Evolutionary conservation across 106 monocot genomes (phyloP), one percentile per base, ranked within the genome.

Genomic region (Platanthera zijinensis): DNA sequence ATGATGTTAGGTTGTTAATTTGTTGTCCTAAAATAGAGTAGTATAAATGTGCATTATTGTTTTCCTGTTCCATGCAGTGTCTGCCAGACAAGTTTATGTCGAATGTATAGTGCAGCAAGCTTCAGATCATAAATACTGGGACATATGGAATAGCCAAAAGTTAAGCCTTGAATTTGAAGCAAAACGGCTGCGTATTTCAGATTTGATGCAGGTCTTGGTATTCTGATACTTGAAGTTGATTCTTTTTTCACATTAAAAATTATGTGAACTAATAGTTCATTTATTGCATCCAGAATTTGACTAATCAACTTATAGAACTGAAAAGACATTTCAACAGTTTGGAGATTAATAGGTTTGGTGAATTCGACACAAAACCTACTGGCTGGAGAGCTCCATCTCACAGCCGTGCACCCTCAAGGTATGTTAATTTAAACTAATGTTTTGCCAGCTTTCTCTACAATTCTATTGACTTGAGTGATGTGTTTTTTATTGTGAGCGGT

Each of bases 261-360:
- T 21, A 53, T 54, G 9, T 72, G 47, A 61, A 48, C 82, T 77
- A 72, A 13, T 63, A 3, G 19, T 45, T 77, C 48, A 8, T 54
- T 39, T 80, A 56, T 48, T 72, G 69, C 6, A 71, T 85, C 51
- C 84, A 99, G 99, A 83, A 80, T 78, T 85, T 99, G 90, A 82
- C 87, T 52, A 88, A 85, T 79, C 85, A 92, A 63, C 84, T 99
- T 71, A 75, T 94, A 45, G 92, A 94, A 84, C 80, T 99, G 8
- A 94, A 99, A 83, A 91, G 86, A 25, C 90, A 94, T 83, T 99
- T 99, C 79, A 88, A 94, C 77, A 79, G 69, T 57, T 78, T 99
- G 46, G 99, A 99, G 81, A 90, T 99, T 39, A 94, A 88, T 49
- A 89, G 64, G 77, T 94, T 88, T 87, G 88, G 92, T 77, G 99